phyloP scores from a whole-genome alignment of 1,139 yeast species.

The Pichia sp. region DNA sequence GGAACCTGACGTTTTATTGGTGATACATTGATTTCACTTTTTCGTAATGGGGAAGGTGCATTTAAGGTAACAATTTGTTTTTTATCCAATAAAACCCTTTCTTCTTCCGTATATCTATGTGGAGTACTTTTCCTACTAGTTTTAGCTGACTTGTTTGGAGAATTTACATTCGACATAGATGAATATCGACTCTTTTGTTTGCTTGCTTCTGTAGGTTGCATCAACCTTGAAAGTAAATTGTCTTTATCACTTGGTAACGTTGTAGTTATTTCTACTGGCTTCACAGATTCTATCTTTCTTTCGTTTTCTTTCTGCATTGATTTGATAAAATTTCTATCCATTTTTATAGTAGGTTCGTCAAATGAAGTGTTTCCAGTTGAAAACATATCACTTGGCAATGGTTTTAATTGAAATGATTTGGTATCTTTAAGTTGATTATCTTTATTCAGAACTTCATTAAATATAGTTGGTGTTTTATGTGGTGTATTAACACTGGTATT shows the following conservation, averaged over 20 bases:
- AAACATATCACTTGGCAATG: slow-evolving; percentile 11
- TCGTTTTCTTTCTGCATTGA: background rate
- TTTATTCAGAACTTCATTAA: background rate
- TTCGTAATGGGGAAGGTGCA: background rate
- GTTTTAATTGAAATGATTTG: slow-evolving; percentile 8
- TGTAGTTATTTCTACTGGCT: no score
- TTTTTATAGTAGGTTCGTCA: slow-evolving; percentile 27
- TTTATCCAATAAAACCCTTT: background rate
- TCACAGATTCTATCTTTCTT: no score
- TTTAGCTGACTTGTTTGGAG: slow-evolving; percentile 5
- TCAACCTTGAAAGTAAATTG: slow-evolving; percentile 27
- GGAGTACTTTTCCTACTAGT: slow-evolving; percentile 6
- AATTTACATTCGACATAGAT: background rate
- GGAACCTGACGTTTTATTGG: slow-evolving; percentile 12
- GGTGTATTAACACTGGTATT: background rate
- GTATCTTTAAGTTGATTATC: background rate
- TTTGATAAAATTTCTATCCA: slow-evolving; percentile 17
- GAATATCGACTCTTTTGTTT: background rate
- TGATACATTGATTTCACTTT: background rate
- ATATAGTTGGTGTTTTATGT: slow-evolving; percentile 2
- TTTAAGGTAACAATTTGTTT: background rate
- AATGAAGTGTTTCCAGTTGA: slow-evolving; percentile 10
- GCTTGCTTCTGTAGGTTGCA: slow-evolving; percentile 35
- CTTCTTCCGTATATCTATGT: background rate
- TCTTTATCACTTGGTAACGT: background rate